Evolutionary conservation across 2,329 filamentous ascomycete genomes (phyloP).

Genomic region (Ophiostoma perfectum): DNA sequence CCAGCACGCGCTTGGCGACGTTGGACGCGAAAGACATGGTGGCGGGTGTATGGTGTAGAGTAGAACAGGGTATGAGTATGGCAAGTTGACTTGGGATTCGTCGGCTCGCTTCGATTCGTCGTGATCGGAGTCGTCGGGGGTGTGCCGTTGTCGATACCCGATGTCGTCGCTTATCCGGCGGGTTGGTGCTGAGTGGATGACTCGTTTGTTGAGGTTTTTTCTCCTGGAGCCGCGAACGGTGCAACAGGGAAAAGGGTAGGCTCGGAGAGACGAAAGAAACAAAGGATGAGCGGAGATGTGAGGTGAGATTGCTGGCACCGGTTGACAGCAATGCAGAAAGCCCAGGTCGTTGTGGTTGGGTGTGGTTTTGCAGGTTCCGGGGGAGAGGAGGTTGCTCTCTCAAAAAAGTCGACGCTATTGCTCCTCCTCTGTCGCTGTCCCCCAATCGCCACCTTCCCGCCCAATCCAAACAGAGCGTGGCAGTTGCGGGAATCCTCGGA

Average conservation of each 20-base stretch:
- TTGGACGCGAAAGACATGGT: slow-evolving; percentile 19
- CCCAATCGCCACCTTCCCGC: slow-evolving; percentile 4
- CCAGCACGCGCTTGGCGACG: slow-evolving; percentile 18
- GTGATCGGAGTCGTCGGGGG: neutral
- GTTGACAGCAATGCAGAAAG: neutral
- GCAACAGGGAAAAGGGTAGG: neutral
- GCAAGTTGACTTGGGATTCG: neutral
- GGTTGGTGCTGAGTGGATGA: neutral
- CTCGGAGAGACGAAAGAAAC: slow-evolving; percentile 3
- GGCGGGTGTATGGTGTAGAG: neutral
- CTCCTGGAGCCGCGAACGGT: slow-evolving; percentile 8
- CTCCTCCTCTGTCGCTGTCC: neutral
- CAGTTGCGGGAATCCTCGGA: slow-evolving; percentile 24
- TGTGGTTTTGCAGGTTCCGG: slow-evolving; percentile 9
- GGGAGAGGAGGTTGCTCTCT: slow-evolving; percentile 4
- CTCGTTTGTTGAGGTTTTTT: slow-evolving; percentile 16
- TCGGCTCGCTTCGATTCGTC: neutral
- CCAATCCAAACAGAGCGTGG: neutral
- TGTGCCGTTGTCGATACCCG: neutral
- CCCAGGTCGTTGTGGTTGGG: slow-evolving; percentile 8
- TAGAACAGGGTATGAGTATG: neutral
- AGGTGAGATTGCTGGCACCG: slow-evolving; percentile 1
- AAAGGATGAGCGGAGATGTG: slow-evolving; percentile 17
- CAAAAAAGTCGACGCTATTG: slow-evolving; percentile 12
- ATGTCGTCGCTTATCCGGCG: neutral